Conservation (phyloP, 2,329 filamentous ascomycete species). For the Ophiosphaerella korrae region DNA sequence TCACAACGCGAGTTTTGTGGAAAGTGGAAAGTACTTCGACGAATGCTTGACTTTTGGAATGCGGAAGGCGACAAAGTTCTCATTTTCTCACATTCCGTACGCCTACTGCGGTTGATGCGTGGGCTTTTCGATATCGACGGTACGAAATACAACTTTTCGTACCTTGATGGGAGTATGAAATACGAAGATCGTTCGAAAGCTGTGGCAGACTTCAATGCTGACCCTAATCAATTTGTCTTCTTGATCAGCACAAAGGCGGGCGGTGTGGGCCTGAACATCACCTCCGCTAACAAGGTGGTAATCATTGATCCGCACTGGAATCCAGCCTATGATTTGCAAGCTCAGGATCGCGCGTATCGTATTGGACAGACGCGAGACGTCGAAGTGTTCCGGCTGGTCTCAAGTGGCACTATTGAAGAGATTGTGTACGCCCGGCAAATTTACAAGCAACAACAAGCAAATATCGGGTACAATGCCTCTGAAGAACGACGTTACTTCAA, state of each 20-base stretch:
- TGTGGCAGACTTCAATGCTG: constrained; percentile 90
- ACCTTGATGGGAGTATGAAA: constrained; percentile 81
- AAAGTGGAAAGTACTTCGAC: constrained; percentile 92
- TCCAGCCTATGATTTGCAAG: constrained; percentile 89
- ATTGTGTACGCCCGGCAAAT: constrained; percentile 97
- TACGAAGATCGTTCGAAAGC: constrained; percentile 81
- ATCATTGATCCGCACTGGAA: constrained; percentile 99
- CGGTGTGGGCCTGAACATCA: constrained; percentile 94
- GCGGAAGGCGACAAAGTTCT: constrained; percentile 90
- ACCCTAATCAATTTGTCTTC: constrained; percentile 88
- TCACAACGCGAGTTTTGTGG: constrained; percentile 92
- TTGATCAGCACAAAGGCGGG: constrained; percentile 93
- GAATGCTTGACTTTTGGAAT: constrained; percentile 88
- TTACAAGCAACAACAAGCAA: constrained; percentile 98
- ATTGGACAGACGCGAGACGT: constrained; percentile 93
- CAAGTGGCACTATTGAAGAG: constrained; percentile 91
- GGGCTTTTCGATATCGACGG: constrained; percentile 81
- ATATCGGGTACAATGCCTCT: constrained; percentile 93
- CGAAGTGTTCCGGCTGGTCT: constrained; percentile 91
- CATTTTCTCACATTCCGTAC: constrained; percentile 91
- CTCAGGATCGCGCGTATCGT: constrained; percentile 93
- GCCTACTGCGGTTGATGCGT: constrained; percentile 80
- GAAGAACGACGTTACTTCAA: constrained; percentile 93
- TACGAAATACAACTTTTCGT: constrained; percentile 82
- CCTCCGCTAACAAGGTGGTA: constrained; percentile 96